These are phyloP conservation scores for Claviceps quebecensis DNA, from an alignment of 2,329 filamentous ascomycete species.

Conservation along the genomic window DNA sequence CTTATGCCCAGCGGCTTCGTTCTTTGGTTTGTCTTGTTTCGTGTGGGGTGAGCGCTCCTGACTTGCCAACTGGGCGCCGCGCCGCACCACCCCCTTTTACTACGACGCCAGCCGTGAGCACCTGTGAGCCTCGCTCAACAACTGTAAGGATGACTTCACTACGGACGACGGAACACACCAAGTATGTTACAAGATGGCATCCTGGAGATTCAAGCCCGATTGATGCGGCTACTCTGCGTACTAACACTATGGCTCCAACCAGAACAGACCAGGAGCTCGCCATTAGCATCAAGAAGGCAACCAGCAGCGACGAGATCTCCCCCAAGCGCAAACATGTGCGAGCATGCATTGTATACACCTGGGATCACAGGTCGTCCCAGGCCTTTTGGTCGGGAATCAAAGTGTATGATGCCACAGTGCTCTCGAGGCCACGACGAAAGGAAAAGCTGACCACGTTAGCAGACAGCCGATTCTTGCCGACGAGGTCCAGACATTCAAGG, in stretches of 20 bases:
- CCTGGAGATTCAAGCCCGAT: background rate
- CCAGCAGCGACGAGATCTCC: constrained; percentile 52
- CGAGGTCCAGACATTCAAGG: constrained; percentile 98
- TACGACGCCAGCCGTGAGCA: constrained; percentile 2
- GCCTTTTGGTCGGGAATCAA: constrained; percentile 98
- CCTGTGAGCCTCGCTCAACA: constrained; percentile 1
- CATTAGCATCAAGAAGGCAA: constrained; percentile 58
- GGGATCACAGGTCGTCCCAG: constrained; percentile 92
- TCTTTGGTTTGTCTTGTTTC: background rate
- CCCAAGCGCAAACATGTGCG: constrained; percentile 86
- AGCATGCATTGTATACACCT: constrained; percentile 95
- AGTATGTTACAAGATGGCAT: constrained; percentile 13
- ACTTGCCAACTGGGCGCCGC: background rate
- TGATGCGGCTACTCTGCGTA: background rate
- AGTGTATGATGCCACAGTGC: constrained; percentile 50
- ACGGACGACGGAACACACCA: constrained; percentile 22
- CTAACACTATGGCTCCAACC: background rate
- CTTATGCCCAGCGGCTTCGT: background rate
- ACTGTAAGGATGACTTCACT: constrained; percentile 16
- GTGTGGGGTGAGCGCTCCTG: background rate
- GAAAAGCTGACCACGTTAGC: background rate
- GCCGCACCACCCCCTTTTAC: constrained; percentile 1
- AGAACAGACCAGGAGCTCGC: constrained; percentile 56
- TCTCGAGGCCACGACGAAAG: background rate
- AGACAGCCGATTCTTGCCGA: constrained; percentile 97